These are phyloP conservation scores for Phytophthora hibernalis DNA, from an alignment of 352 stramenopile genomes.

Conservation along the genomic window DNA sequence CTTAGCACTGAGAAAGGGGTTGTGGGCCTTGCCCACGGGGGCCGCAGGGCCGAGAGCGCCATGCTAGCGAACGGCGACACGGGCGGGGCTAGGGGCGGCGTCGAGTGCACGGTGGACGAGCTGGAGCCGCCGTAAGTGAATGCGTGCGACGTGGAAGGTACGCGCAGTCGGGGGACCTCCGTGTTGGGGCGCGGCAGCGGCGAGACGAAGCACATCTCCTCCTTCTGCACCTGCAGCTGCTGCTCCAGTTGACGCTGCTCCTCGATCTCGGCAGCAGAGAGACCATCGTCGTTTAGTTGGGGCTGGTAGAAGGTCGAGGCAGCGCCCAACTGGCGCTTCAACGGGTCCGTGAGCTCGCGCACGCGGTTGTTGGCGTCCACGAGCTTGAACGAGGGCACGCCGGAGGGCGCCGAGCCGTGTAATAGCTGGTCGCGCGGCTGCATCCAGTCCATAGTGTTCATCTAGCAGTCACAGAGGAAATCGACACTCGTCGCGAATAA, in stretches of 20 bases:
- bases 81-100: constrained; percentile 60
- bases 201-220: constrained; percentile 85
- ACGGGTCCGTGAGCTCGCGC: constrained; percentile 64
- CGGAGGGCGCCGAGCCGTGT: constrained; percentile 31
- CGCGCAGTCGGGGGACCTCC: constrained; percentile 10
- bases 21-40: constrained; percentile 55
- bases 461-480: constrained; percentile 1
- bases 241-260: constrained; percentile 75
- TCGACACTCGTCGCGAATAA: constrained; percentile 7
- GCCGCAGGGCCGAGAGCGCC: constrained; percentile 69
- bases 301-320: constrained; percentile 32
- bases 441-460: constrained; percentile 61
- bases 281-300: constrained; percentile 46
- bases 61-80: constrained; percentile 78
- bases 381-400: constrained; percentile 68
- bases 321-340: constrained; percentile 38
- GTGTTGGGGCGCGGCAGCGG: constrained; percentile 49
- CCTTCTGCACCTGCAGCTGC: constrained; percentile 75
- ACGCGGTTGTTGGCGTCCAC: constrained; percentile 80
- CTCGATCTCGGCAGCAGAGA: constrained; percentile 60
- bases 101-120: constrained; percentile 52
- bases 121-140: constrained; percentile 70
- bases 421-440: constrained; percentile 53
- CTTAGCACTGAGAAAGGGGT: constrained; percentile 65
- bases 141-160: constrained; percentile 46